Conservation (phyloP, 2,329 filamentous ascomycete species). For the Sarocladium strictum region DNA sequence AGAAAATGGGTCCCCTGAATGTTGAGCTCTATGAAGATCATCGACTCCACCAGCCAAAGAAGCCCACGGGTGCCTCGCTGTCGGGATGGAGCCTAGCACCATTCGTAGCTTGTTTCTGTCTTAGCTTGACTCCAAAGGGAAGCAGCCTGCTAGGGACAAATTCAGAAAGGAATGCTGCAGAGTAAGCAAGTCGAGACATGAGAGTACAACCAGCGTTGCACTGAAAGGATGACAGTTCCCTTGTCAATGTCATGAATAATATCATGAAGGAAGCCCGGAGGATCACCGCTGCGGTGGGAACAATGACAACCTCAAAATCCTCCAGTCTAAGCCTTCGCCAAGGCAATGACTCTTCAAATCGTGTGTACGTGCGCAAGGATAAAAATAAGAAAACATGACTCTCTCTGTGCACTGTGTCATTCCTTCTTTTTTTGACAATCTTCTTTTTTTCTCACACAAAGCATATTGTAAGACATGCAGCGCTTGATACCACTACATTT, state of each 20-base stretch:
- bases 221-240: neutral
- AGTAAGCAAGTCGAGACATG: too few species aligned
- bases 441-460: neutral
- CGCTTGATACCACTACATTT: neutral
- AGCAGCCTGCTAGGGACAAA: too few species aligned
- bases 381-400: neutral
- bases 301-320: neutral
- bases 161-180: too few species aligned
- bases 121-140: neutral
- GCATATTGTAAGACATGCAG: neutral
- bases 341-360: neutral
- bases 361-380: neutral
- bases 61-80: slow-evolving; percentile 2
- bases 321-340: too few species aligned
- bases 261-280: neutral
- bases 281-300: neutral
- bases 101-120: neutral
- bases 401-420: too few species aligned
- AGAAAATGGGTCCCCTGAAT: slow-evolving; percentile 7
- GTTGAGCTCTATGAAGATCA: slow-evolving; percentile 6
- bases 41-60: neutral
- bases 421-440: too few species aligned
- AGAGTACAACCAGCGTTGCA: neutral
- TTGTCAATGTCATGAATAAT: neutral
- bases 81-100: neutral